Percentiles rank a stretch among this genome's conserved stretches.
These are phyloP conservation scores for Delphinella strobiligena DNA, from an alignment of 2,329 filamentous ascomycete genomes.

Conservation along the genomic window DNA sequence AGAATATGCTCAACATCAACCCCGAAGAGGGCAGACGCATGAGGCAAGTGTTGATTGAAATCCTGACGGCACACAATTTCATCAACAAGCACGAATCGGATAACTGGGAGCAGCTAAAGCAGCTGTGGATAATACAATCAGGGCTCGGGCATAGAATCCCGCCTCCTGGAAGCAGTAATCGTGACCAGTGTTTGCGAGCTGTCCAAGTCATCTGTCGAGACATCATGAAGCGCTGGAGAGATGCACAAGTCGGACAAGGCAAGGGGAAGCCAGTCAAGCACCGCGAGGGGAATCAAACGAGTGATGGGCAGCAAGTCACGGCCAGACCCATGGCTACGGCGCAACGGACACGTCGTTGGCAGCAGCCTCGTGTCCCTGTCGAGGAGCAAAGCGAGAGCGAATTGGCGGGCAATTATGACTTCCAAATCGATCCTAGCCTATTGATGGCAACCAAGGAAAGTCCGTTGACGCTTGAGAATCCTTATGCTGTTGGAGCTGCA, in stretches of 20 bases:
- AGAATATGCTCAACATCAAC: slow-evolving; percentile 58
- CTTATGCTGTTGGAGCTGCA: too few species aligned
- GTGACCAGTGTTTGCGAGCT: slow-evolving; percentile 39
- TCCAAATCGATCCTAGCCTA: not conserved
- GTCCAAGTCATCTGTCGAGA: slow-evolving; percentile 62
- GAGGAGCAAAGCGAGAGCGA: not conserved
- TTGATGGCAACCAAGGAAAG: not conserved
- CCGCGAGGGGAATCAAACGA: slow-evolving; percentile 20
- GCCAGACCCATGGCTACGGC: not conserved
- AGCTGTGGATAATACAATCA: slow-evolving; percentile 52
- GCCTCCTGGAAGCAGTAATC: slow-evolving; percentile 39
- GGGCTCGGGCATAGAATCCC: slow-evolving; percentile 44
- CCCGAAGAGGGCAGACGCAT: slow-evolving; percentile 55
- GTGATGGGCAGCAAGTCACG: not conserved
- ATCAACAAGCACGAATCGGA: slow-evolving; percentile 62
- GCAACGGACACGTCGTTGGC: not conserved
- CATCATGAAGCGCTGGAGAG: slow-evolving; percentile 63
- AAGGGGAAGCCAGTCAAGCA: slow-evolving; percentile 34
- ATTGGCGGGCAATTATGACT: not conserved
- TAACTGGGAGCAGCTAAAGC: slow-evolving; percentile 60
- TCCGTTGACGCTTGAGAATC: too few species aligned
- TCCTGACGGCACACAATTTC: slow-evolving; percentile 54
- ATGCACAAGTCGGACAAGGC: slow-evolving; percentile 45
- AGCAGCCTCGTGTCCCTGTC: not conserved
- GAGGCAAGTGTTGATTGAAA: slow-evolving; percentile 53